Evolutionary conservation across 352 stramenopile species (phyloP).

Genomic region (Phytophthora litchii): DNA sequence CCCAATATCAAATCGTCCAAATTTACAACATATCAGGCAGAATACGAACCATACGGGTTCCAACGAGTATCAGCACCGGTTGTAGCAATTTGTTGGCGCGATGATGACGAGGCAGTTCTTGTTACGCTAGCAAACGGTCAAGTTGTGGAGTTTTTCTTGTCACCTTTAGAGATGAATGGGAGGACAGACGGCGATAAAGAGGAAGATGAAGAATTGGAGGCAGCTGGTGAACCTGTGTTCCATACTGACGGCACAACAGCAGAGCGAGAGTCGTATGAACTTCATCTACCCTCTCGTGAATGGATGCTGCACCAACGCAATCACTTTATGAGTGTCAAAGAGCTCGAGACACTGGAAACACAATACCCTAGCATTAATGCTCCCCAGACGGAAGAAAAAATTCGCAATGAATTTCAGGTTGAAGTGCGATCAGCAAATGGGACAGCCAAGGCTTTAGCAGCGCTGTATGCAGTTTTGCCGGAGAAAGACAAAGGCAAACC

Average conservation of each 20-base stretch:
- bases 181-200: conserved; percentile 3
- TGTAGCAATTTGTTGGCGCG: conserved; percentile 65
- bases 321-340: conserved; percentile 53
- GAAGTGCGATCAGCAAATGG: conserved; percentile 32
- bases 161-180: conserved; percentile 33
- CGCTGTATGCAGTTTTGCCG: conserved; percentile 40
- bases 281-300: conserved; percentile 47
- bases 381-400: conserved; percentile 51
- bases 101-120: conserved; percentile 70
- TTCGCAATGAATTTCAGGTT: conserved; percentile 56
- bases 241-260: neutral
- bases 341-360: conserved; percentile 53
- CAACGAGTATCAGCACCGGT: conserved; percentile 45
- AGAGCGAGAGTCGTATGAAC: conserved; percentile 61
- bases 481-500: conserved; percentile 35
- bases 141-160: conserved; percentile 73
- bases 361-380: conserved; percentile 44
- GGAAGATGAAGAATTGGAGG: conserved; percentile 1
- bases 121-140: conserved; percentile 59
- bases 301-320: conserved; percentile 52
- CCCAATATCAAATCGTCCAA: conserved; percentile 56
- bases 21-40: conserved; percentile 55
- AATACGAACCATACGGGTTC: conserved; percentile 85
- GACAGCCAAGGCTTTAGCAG: conserved; percentile 39
- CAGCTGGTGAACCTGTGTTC: conserved; percentile 2